These are phyloP conservation scores for Lactifluus pinguis DNA, from an alignment of 768 basidiomycete species.

Conservation along the genomic window DNA sequence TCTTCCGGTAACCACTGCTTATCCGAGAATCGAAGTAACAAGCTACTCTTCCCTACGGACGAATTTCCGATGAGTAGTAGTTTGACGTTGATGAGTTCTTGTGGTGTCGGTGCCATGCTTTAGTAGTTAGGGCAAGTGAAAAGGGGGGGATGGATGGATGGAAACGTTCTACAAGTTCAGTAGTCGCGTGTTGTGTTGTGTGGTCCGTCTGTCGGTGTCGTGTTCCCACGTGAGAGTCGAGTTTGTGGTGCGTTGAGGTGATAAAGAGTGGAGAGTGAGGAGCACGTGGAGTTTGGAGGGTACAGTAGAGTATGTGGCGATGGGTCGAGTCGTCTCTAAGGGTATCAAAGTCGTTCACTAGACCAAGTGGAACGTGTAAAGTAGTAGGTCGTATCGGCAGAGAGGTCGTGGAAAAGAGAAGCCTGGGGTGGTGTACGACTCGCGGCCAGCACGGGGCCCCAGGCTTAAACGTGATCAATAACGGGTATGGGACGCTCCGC, in stretches of 20 bases:
- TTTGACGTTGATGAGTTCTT: conserved; percentile 53
- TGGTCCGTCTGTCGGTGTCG: not conserved
- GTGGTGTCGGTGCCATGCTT: conserved; percentile 1
- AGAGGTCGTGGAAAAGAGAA: too few relatives aligned
- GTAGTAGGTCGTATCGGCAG: not conserved
- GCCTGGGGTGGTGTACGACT: not conserved
- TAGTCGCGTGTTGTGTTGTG: not conserved
- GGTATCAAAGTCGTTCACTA: not conserved
- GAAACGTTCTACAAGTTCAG: too few relatives aligned
- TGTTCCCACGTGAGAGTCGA: not conserved
- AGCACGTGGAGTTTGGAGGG: too few relatives aligned
- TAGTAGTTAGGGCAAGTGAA: not conserved
- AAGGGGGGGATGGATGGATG: not conserved
- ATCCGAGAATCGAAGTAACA: conserved; percentile 91
- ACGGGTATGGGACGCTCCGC: not conserved
- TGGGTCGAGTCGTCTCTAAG: not conserved
- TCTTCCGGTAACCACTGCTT: conserved; percentile 92
- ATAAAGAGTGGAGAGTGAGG: too few relatives aligned
- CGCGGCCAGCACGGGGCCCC: not conserved
- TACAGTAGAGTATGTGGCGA: not conserved
- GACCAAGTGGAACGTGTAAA: not conserved
- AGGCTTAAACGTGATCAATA: not conserved
- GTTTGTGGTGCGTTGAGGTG: not conserved
- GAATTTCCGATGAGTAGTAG: conserved; percentile 80
- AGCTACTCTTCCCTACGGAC: conserved; percentile 87